Percentiles rank a stretch among this genome's conserved stretches.
Evolutionary conservation across 805 yeast genomes (phyloP).

Genomic region (Lipomyces yamadae): DNA sequence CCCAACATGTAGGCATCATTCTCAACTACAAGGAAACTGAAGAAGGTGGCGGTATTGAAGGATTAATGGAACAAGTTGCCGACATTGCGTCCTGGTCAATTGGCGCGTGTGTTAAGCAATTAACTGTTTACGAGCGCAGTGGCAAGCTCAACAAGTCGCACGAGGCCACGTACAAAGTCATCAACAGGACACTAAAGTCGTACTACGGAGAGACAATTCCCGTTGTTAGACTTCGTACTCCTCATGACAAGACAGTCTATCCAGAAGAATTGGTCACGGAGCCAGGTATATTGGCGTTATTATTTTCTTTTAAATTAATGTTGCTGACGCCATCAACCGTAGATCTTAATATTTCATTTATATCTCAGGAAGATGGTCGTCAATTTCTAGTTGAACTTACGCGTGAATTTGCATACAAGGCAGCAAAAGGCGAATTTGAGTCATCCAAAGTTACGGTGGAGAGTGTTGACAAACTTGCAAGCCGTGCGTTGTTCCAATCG

Average conservation of each 20-base stretch:
- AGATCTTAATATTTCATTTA: conserved; percentile 66
- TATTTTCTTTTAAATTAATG: neutral
- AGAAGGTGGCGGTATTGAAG: conserved; percentile 88
- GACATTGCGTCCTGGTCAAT: conserved; percentile 85
- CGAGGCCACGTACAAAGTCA: conserved; percentile 22
- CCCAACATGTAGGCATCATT: conserved; percentile 76
- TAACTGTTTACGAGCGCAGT: conserved; percentile 70
- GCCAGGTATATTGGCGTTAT: neutral
- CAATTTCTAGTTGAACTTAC: conserved; percentile 88
- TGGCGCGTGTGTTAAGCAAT: conserved; percentile 78
- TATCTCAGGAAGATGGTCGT: conserved; percentile 83
- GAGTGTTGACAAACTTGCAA: conserved; percentile 59
- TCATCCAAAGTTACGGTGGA: conserved; percentile 73
- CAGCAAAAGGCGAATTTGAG: conserved; percentile 62
- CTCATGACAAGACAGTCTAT: conserved; percentile 16
- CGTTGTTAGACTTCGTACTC: conserved; percentile 21
- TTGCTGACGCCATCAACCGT: conserved; percentile 41
- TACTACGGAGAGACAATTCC: conserved; percentile 32
- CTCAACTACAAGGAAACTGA: conserved; percentile 73
- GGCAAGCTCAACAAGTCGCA: conserved; percentile 29
- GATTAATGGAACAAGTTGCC: conserved; percentile 73
- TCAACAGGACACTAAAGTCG: conserved; percentile 23
- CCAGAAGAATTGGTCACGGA: conserved; percentile 27
- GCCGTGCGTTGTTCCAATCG: conserved; percentile 45
- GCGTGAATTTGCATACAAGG: conserved; percentile 79